A percentile compares a stretch with the other conserved stretches of the same genome.
phyloP scores from a whole-genome alignment of 805 yeast species.

The Saccharomycopsis sp. region DNA sequence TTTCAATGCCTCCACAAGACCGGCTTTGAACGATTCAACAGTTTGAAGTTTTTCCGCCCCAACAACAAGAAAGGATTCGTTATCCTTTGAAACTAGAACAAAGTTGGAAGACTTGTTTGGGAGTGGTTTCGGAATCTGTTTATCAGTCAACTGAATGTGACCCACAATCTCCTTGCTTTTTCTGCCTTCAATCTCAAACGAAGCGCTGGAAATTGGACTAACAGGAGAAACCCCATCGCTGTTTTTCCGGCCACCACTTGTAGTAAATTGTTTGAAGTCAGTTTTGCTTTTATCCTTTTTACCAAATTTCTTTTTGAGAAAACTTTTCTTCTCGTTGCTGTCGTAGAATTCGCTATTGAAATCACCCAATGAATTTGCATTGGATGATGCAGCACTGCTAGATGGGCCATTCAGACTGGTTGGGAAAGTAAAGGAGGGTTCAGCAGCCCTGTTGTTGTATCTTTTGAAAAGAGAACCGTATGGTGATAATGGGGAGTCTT shows the following conservation, averaged over 20 bases:
- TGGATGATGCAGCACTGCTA: slow-evolving; percentile 23
- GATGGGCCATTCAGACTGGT: slow-evolving; percentile 2
- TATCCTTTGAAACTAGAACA: slow-evolving; percentile 59
- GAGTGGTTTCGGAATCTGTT: slow-evolving; percentile 17
- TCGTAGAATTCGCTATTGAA: not conserved
- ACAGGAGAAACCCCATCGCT: slow-evolving; percentile 19
- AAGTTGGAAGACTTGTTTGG: slow-evolving; percentile 24
- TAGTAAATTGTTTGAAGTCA: slow-evolving; percentile 31
- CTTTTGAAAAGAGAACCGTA: slow-evolving; percentile 17
- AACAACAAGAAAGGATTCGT: slow-evolving; percentile 43
- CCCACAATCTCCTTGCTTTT: slow-evolving; percentile 9
- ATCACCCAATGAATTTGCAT: not conserved
- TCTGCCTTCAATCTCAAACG: slow-evolving; percentile 14
- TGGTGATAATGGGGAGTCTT: slow-evolving; percentile 17
- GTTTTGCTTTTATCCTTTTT: slow-evolving; percentile 27
- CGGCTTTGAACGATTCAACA: slow-evolving; percentile 32
- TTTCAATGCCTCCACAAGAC: slow-evolving; percentile 32
- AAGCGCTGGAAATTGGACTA: slow-evolving; percentile 24
- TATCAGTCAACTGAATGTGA: slow-evolving; percentile 19
- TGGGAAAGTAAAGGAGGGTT: slow-evolving; percentile 4
- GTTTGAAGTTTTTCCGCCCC: slow-evolving; percentile 28
- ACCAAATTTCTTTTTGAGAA: slow-evolving; percentile 24
- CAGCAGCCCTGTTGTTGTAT: slow-evolving; percentile 5
- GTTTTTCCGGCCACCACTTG: slow-evolving; percentile 25
- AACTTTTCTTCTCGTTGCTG: slow-evolving; percentile 12